Percentiles rank a stretch among this genome's conserved stretches.
phyloP scores from a whole-genome alignment of 805 yeast genomes.

The Jamesozyma hellenica region DNA sequence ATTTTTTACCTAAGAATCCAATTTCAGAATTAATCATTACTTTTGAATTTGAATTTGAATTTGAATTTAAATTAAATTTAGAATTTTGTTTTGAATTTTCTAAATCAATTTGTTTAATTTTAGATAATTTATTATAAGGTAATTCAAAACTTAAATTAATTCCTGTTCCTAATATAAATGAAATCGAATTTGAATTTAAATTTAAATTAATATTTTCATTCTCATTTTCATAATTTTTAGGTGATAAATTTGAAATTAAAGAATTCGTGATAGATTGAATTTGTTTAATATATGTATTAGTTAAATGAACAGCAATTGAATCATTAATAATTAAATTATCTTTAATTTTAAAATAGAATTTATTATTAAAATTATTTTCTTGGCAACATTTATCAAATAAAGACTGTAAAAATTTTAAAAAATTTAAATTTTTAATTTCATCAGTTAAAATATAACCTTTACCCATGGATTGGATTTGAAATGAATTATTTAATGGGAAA shows the following conservation, averaged over 20 bases:
- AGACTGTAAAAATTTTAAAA: slow-evolving; percentile 34
- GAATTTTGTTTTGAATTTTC: neutral
- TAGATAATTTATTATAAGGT: slow-evolving; percentile 12
- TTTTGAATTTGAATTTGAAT: slow-evolving; percentile 1
- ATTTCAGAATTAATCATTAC: slow-evolving; percentile 20
- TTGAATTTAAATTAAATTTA: neutral
- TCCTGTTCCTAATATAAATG: slow-evolving; percentile 64
- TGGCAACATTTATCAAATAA: slow-evolving; percentile 18
- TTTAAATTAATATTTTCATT: too few relatives aligned
- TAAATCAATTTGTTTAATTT: slow-evolving; percentile 5
- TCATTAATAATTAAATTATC: slow-evolving; percentile 43
- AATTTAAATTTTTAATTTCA: slow-evolving; percentile 34
- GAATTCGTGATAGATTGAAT: slow-evolving; percentile 7
- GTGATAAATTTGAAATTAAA: neutral
- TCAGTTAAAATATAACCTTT: slow-evolving; percentile 46
- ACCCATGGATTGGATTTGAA: slow-evolving; percentile 40
- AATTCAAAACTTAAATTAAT: slow-evolving; percentile 40
- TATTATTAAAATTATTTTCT: slow-evolving; percentile 1
- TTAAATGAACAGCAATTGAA: slow-evolving; percentile 53
- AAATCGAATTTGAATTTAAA: slow-evolving; percentile 30
- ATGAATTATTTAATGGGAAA: slow-evolving; percentile 23
- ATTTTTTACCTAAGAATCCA: slow-evolving; percentile 20
- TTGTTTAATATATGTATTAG: slow-evolving; percentile 31
- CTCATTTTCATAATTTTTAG: too few relatives aligned
- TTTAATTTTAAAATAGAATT: slow-evolving; percentile 31